Conservation (phyloP, 345 rosid genomes). For the Gossypium mustelinum region DNA sequence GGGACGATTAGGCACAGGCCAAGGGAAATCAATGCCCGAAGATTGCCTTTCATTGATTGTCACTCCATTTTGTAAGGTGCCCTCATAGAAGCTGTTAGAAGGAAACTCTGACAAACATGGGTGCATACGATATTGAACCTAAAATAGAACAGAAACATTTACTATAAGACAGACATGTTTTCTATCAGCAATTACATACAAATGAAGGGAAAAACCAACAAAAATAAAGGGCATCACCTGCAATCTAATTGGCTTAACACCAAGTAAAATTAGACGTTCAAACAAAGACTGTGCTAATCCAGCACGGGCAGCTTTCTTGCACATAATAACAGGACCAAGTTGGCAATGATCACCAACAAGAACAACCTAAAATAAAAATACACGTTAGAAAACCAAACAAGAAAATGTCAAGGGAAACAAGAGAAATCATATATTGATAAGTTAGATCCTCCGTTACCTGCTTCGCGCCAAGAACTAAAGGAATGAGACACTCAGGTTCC, state of each 20-base stretch:
- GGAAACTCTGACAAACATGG: slow-evolving; percentile 97
- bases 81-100: slow-evolving; percentile 96
- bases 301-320: slow-evolving; percentile 99
- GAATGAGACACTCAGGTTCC: slow-evolving; percentile 99
- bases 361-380: slow-evolving; percentile 51
- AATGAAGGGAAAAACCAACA: background rate
- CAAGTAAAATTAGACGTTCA: slow-evolving; percentile 96
- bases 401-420: background rate
- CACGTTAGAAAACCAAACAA: slow-evolving; percentile 9
- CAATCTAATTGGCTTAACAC: slow-evolving; percentile 95
- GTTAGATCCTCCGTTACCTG: slow-evolving; percentile 49
- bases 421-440: background rate
- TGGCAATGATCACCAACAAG: slow-evolving; percentile 99
- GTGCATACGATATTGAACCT: slow-evolving; percentile 99
- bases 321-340: slow-evolving; percentile 99
- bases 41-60: slow-evolving; percentile 91
- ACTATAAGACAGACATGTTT: background rate
- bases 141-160: slow-evolving; percentile 23
- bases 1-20: slow-evolving; percentile 99
- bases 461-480: slow-evolving; percentile 94
- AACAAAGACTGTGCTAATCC: slow-evolving; percentile 96
- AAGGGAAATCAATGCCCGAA: slow-evolving; percentile 94
- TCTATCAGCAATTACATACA: background rate
- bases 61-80: slow-evolving; percentile 98
- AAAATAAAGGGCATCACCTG: slow-evolving; percentile 54